These are phyloP conservation scores for Nicotiana tabacum DNA, from an alignment of 257 asterid genomes.

Conservation along the genomic window DNA sequence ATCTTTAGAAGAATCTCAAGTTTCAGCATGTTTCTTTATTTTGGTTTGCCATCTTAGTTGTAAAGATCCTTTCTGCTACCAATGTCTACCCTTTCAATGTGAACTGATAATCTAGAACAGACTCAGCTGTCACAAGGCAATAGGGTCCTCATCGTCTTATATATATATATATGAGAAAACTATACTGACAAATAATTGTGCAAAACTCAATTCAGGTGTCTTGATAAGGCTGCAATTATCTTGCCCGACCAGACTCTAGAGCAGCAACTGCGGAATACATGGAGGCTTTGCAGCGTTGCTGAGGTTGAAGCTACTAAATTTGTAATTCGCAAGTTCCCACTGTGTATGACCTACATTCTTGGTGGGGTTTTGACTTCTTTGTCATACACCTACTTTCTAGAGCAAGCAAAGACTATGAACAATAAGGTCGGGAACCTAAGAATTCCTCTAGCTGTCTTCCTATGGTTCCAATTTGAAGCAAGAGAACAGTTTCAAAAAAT, in stretches of 20 bases:
- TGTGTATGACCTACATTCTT: constrained; percentile 44
- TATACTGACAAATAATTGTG: background rate
- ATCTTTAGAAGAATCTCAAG: background rate
- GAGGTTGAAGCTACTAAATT: constrained; percentile 55
- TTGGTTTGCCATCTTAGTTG: constrained; percentile 30
- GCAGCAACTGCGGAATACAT: constrained; percentile 9
- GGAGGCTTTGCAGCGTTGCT: constrained; percentile 38
- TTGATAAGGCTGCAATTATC: constrained; percentile 62
- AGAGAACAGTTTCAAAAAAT: background rate
- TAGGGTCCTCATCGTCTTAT: background rate
- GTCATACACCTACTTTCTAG: constrained; percentile 58
- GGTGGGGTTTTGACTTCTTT: constrained; percentile 46
- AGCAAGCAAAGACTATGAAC: constrained; percentile 52
- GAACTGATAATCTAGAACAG: too few relatives aligned
- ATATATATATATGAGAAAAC: background rate
- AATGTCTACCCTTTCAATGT: background rate
- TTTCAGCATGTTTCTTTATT: constrained; percentile 13
- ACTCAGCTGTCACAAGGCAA: background rate
- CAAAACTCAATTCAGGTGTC: constrained; percentile 23
- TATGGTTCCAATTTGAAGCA: constrained; percentile 16
- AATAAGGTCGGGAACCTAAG: constrained; percentile 41
- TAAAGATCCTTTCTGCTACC: background rate
- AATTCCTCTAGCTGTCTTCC: constrained; percentile 35
- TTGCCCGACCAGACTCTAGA: background rate
- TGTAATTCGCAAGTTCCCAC: constrained; percentile 47